phyloP scores from a whole-genome alignment of 495 filamentous ascomycete genomes.

The Trichodelitschia bisporula region DNA sequence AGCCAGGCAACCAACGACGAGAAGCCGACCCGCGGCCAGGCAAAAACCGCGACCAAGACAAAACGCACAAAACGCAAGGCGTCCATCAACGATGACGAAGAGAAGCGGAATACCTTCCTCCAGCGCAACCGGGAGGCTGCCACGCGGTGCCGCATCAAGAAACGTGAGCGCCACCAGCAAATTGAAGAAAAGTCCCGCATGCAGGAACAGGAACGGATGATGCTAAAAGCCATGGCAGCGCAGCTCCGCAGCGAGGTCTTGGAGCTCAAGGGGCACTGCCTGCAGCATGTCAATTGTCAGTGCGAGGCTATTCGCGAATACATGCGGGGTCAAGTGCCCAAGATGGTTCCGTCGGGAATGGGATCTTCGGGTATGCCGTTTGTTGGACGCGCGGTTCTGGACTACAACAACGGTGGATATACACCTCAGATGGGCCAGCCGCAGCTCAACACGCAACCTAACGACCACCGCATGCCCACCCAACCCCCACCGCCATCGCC shows the following conservation, averaged over 20 bases:
- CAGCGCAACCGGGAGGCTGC: constrained; percentile 1
- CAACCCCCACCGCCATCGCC: no score
- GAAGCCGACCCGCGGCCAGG: no score
- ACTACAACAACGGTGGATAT: no score
- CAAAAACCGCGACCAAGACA: no score
- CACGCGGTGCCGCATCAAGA: constrained; percentile 1
- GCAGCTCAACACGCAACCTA: no score
- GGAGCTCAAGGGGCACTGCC: not conserved
- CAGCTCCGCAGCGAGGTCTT: not conserved
- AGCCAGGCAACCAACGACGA: no score
- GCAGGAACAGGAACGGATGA: not conserved
- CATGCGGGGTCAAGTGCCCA: not conserved
- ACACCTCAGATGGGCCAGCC: no score
- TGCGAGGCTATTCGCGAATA: not conserved
- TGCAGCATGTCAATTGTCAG: not conserved
- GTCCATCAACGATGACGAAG: no score
- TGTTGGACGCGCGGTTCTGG: no score
- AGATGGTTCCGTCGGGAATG: not conserved
- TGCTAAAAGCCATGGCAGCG: not conserved
- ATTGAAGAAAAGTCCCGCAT: not conserved
- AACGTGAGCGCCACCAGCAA: not conserved
- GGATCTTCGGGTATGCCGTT: no score
- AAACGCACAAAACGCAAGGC: no score
- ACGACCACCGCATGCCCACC: no score
- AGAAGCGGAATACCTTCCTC: constrained; percentile 1